phyloP scores from a whole-genome alignment of 176 grass and related monocot species.

The Oropetium thomaeum region DNA sequence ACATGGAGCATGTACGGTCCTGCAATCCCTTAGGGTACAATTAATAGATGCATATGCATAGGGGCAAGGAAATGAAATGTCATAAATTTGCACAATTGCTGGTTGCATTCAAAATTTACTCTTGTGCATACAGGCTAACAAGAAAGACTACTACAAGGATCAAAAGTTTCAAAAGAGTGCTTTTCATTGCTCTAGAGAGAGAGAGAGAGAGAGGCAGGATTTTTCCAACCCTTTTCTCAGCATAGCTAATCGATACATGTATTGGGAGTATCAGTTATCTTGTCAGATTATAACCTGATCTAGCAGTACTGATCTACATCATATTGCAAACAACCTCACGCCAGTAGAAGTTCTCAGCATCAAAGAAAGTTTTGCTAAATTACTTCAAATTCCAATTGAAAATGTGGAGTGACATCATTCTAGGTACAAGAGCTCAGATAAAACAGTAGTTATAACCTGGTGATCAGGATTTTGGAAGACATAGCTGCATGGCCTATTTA shows the following conservation, averaged over 20 bases:
- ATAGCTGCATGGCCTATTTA: slow-evolving; percentile 75
- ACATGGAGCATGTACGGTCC: not conserved
- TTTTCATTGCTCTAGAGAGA: too few relatives aligned
- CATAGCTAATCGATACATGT: not conserved
- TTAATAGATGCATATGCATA: not conserved
- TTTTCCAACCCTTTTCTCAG: not conserved
- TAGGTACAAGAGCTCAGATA: not conserved
- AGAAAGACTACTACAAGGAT: not conserved
- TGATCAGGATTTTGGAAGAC: slow-evolving; percentile 98
- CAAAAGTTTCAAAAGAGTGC: too few relatives aligned
- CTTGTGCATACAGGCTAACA: not conserved
- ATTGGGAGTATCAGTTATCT: not conserved
- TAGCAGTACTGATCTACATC: not conserved
- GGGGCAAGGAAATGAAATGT: not conserved
- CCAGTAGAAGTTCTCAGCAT: too few relatives aligned
- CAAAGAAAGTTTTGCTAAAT: slow-evolving; percentile 21
- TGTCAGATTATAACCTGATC: not conserved
- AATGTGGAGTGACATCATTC: not conserved
- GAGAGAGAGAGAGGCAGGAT: not conserved
- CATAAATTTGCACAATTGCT: not conserved
- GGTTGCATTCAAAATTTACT: not conserved
- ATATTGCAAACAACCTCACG: not conserved
- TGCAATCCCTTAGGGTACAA: not conserved
- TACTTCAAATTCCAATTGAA: not conserved
- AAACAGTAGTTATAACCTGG: slow-evolving; percentile 53